Percentiles rank a stretch among this genome's conserved stretches.
These are phyloP conservation scores for Nemania abortiva DNA, from an alignment of 2,329 filamentous ascomycete genomes.

Conservation along the genomic window DNA sequence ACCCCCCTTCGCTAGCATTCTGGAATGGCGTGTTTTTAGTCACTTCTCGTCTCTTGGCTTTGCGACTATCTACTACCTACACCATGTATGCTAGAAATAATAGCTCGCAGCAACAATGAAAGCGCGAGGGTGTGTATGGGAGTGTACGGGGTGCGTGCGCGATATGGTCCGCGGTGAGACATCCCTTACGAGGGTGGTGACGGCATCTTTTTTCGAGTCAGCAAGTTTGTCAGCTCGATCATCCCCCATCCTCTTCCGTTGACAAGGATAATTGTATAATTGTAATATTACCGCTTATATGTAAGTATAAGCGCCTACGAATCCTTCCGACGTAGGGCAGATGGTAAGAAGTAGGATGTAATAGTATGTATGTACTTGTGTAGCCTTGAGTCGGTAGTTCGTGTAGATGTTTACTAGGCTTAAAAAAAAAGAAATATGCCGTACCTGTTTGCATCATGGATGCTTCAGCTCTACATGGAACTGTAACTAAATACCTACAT, in stretches of 20 bases:
- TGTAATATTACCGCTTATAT: conserved; percentile 4
- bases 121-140: neutral
- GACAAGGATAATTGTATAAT: neutral
- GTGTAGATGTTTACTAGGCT: no score
- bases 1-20: neutral
- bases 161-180: conserved; percentile 20
- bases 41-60: neutral
- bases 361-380: no score
- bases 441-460: no score
- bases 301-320: neutral
- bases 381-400: neutral
- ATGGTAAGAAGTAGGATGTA: neutral
- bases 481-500: neutral
- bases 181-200: conserved; percentile 10
- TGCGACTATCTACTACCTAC: neutral
- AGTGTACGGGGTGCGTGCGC: neutral
- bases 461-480: neutral
- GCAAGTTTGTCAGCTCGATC: conserved; percentile 3
- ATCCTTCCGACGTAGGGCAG: neutral
- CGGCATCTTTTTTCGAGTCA: conserved; percentile 1
- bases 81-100: neutral
- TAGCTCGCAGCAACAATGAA: neutral
- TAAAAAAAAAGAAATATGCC: neutral
- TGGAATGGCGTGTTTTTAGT: conserved; percentile 16
- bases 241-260: neutral